A percentile compares a stretch with the other conserved stretches of the same genome.
Evolutionary conservation across 169 alveolate genomes (phyloP).

Genomic region (Fabrea salina): DNA sequence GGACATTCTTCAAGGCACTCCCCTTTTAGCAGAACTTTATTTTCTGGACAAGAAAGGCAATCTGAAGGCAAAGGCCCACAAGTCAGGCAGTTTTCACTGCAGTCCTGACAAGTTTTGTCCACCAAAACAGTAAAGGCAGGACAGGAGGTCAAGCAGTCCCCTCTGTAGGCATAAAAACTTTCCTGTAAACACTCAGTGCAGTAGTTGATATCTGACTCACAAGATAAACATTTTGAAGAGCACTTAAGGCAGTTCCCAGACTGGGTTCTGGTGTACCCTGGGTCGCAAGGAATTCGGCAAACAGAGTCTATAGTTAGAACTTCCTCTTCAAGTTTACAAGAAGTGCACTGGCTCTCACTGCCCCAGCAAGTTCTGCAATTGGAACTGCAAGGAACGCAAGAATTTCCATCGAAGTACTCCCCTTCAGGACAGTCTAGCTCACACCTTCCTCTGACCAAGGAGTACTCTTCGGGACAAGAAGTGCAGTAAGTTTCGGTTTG

Average conservation of each 20-base stretch:
- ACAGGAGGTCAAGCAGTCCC: background rate
- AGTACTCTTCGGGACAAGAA: background rate
- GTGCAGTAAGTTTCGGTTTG: background rate
- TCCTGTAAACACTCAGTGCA: too few relatives aligned
- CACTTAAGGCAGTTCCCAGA: background rate
- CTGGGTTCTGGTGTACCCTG: background rate
- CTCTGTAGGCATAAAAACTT: background rate
- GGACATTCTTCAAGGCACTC: constrained; percentile 13
- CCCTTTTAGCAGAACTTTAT: background rate
- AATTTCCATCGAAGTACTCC: background rate
- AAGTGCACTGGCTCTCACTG: background rate
- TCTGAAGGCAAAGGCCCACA: background rate
- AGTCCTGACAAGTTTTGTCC: background rate
- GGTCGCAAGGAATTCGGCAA: background rate
- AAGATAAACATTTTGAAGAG: background rate
- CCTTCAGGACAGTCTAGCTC: background rate
- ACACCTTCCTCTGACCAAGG: background rate
- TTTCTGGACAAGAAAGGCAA: background rate
- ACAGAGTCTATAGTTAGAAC: background rate
- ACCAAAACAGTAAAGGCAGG: background rate
- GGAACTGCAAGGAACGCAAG: background rate
- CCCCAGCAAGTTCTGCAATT: background rate
- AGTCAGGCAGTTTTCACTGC: background rate
- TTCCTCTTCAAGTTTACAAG: background rate
- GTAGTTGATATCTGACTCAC: background rate